A percentile compares a stretch with the other conserved stretches of the same genome.
These are phyloP conservation scores for Globisporangium uncinulatum DNA, from an alignment of 352 stramenopile genomes.

Conservation along the genomic window DNA sequence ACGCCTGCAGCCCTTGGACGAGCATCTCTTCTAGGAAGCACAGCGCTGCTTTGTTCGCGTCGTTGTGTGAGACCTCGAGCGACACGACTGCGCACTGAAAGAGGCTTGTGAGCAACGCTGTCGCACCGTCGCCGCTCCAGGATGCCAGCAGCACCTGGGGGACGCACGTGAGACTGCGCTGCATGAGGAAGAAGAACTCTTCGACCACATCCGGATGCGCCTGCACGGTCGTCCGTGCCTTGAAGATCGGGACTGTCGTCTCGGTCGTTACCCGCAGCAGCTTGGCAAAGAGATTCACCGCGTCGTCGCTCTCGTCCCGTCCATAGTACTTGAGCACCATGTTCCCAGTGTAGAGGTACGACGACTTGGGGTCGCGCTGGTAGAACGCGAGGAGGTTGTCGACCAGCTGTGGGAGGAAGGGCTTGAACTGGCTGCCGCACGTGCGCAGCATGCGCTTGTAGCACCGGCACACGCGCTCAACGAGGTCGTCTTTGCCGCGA, in stretches of 20 bases:
- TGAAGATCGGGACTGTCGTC: conserved; percentile 85
- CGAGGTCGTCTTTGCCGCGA: conserved; percentile 61
- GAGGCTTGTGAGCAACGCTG: conserved; percentile 62
- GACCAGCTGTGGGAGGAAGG: conserved; percentile 65
- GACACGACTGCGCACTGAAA: conserved; percentile 84
- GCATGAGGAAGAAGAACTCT: conserved; percentile 95
- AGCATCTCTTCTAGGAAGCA: conserved; percentile 86
- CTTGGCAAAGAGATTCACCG: conserved; percentile 43
- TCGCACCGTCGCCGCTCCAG: conserved; percentile 19
- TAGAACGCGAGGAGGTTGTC: conserved; percentile 79
- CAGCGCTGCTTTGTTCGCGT: conserved; percentile 92
- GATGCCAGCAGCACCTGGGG: conserved; percentile 62
- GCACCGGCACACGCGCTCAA: conserved; percentile 78
- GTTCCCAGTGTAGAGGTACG: conserved; percentile 77
- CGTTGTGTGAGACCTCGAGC: conserved; percentile 90
- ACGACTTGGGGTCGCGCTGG: conserved; percentile 73
- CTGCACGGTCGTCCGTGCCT: conserved; percentile 42
- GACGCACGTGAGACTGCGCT: conserved; percentile 83
- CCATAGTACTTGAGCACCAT: conserved; percentile 82
- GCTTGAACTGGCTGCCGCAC: conserved; percentile 51
- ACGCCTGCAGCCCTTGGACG: conserved; percentile 17
- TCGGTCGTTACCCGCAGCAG: conserved; percentile 62
- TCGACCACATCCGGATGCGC: conserved; percentile 92
- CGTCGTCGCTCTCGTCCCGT: conserved; percentile 19
- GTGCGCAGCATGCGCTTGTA: conserved; percentile 86